These are phyloP conservation scores for Thelephora ganbajun DNA, from an alignment of 768 basidiomycete genomes.

Conservation along the genomic window DNA sequence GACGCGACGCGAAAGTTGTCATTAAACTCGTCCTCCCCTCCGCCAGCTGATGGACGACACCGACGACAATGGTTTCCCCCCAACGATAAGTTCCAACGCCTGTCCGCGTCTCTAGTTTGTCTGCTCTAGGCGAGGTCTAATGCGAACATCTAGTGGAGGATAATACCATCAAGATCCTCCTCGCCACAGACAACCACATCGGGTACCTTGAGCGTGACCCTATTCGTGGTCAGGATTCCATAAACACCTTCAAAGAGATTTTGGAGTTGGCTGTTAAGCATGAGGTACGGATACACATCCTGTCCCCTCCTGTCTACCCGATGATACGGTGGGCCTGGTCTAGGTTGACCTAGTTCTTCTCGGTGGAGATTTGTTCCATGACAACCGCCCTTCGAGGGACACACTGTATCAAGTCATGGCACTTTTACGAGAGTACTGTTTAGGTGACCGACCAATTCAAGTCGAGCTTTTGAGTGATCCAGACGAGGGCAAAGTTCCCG, in stretches of 20 bases:
- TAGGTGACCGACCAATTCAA: conserved; percentile 82
- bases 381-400: conserved; percentile 88
- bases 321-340: conserved; percentile 1
- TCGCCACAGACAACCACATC: conserved; percentile 94
- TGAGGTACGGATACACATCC: conserved; percentile 38
- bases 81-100: conserved; percentile 23
- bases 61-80: conserved; percentile 12
- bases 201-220: conserved; percentile 94
- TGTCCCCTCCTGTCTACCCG: conserved; percentile 3
- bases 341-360: conserved; percentile 94
- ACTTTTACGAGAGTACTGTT: conserved; percentile 77
- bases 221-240: conserved; percentile 85
- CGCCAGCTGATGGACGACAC: conserved; percentile 6
- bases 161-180: conserved; percentile 68
- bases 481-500: conserved; percentile 73
- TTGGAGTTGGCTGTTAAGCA: conserved; percentile 81
- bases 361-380: conserved; percentile 94
- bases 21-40: neutral
- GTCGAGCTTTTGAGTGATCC: conserved; percentile 90
- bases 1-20: too few relatives aligned
- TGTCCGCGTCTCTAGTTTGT: conserved; percentile 17
- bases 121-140: neutral
- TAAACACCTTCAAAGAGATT: conserved; percentile 92
- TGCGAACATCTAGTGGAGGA: conserved; percentile 28
- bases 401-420: conserved; percentile 84